Percentiles rank a stretch among this genome's conserved stretches.
phyloP scores from a whole-genome alignment of 768 basidiomycete genomes.

The Xerocomus potaroensis region DNA sequence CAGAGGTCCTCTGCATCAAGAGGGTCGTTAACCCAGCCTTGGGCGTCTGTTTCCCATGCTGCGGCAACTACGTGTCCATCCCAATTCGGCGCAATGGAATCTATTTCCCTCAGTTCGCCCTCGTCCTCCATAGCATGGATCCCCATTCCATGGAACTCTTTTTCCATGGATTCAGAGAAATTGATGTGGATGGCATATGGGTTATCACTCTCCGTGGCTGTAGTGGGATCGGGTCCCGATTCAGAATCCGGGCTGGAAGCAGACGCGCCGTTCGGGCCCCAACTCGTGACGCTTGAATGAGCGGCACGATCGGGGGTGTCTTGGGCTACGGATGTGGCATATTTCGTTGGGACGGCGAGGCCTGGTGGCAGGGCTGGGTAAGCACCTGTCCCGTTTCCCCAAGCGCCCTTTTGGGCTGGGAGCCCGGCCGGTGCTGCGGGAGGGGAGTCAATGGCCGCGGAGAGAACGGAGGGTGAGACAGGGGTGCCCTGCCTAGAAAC shows the following conservation, averaged over 20 bases:
- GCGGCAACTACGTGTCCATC: background rate
- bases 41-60: background rate
- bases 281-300: conserved; percentile 15
- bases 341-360: conserved; percentile 6
- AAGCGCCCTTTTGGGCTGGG: conserved; percentile 4
- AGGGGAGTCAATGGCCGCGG: conserved; percentile 3
- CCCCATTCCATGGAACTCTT: conserved; percentile 25
- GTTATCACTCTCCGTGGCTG: conserved; percentile 22
- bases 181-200: conserved; percentile 18
- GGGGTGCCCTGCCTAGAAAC: conserved; percentile 20
- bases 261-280: conserved; percentile 23
- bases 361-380: conserved; percentile 13
- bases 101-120: conserved; percentile 15
- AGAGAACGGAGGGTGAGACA: background rate
- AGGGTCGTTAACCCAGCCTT: conserved; percentile 14
- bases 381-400: conserved; percentile 8
- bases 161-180: conserved; percentile 27
- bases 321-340: background rate
- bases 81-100: conserved; percentile 26
- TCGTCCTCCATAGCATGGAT: conserved; percentile 15
- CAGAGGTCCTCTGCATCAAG: conserved; percentile 24
- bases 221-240: conserved; percentile 8
- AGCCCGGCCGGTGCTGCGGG: conserved; percentile 14
- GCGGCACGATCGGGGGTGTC: conserved; percentile 4
- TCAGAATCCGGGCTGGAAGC: conserved; percentile 27